These are phyloP conservation scores for Cutaneotrichosporon cutaneum DNA, from an alignment of 1,284 basidiomycete genomes.

Conservation along the genomic window DNA sequence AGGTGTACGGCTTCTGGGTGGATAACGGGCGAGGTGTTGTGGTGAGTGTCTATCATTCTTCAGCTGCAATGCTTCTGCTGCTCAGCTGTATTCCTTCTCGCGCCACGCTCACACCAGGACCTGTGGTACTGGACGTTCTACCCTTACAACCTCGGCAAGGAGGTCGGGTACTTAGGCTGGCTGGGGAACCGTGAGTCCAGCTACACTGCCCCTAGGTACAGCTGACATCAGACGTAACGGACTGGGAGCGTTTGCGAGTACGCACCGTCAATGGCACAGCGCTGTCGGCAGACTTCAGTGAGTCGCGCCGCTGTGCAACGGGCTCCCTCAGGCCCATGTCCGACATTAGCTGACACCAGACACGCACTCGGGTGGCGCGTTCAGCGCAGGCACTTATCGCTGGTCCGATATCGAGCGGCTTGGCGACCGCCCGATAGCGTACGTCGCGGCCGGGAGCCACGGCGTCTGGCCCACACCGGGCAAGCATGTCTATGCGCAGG, in stretches of 20 bases:
- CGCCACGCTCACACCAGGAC: conserved; percentile 4
- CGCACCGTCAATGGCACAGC: conserved; percentile 45
- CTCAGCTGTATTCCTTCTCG: no score
- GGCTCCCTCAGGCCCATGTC: background rate
- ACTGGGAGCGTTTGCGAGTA: conserved; percentile 48
- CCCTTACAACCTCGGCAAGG: conserved; percentile 51
- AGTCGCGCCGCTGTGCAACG: conserved; percentile 3
- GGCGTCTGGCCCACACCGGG: conserved; percentile 48
- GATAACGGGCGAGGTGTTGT: conserved; percentile 41
- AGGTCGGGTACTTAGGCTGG: conserved; percentile 41
- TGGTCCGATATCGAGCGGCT: conserved; percentile 43
- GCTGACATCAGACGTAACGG: conserved; percentile 39
- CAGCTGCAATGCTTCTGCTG: no score
- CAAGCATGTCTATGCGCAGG: conserved; percentile 46
- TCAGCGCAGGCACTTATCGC: conserved; percentile 43
- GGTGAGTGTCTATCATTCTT: conserved; percentile 28
- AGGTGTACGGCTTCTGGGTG: conserved; percentile 49
- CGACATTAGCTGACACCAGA: conserved; percentile 26
- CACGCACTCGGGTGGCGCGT: conserved; percentile 39
- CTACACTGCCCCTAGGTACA: no score
- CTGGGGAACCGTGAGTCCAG: conserved; percentile 46
- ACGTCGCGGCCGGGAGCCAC: conserved; percentile 46
- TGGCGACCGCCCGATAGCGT: conserved; percentile 42
- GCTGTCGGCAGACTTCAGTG: conserved; percentile 46
- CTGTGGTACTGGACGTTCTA: conserved; percentile 35